phyloP scores from a whole-genome alignment of 2,329 filamentous ascomycete genomes.

The Chalaropsis ovoidea region DNA sequence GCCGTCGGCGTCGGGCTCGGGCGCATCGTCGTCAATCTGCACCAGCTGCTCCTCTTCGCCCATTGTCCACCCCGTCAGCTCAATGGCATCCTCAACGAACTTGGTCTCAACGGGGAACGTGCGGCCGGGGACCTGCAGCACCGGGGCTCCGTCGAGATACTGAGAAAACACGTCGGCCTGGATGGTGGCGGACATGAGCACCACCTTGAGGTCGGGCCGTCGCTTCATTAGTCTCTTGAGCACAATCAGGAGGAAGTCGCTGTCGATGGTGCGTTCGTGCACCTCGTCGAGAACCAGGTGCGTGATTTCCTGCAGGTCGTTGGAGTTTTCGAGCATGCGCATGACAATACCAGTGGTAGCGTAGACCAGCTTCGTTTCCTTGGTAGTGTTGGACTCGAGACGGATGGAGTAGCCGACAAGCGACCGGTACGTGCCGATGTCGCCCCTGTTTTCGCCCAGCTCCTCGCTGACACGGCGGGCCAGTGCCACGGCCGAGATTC shows the following conservation, averaged over 20 bases:
- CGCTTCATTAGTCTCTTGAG: slow-evolving; percentile 69
- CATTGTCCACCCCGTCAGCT: slow-evolving; percentile 65
- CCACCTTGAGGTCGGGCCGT: slow-evolving; percentile 75
- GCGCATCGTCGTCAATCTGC: slow-evolving; percentile 42
- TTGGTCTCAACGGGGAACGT: slow-evolving; percentile 85
- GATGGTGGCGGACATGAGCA: slow-evolving; percentile 96
- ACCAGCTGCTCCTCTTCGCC: slow-evolving; percentile 37
- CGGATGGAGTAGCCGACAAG: slow-evolving; percentile 91
- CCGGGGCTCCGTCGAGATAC: slow-evolving; percentile 75
- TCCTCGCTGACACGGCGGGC: slow-evolving; percentile 91
- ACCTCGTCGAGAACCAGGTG: slow-evolving; percentile 96
- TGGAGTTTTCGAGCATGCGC: slow-evolving; percentile 86
- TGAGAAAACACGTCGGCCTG: slow-evolving; percentile 84
- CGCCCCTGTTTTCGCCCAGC: slow-evolving; percentile 71
- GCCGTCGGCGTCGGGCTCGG: slow-evolving; percentile 42
- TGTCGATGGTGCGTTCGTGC: slow-evolving; percentile 91
- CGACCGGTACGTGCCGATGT: slow-evolving; percentile 72
- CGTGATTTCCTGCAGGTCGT: slow-evolving; percentile 78
- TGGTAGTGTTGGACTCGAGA: slow-evolving; percentile 74
- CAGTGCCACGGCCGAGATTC: slow-evolving; percentile 92
- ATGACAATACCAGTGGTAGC: slow-evolving; percentile 92
- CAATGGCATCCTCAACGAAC: slow-evolving; percentile 86
- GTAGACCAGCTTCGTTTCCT: slow-evolving; percentile 76
- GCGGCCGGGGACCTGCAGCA: slow-evolving; percentile 81
- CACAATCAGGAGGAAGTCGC: slow-evolving; percentile 88